Evolutionary conservation across 2,329 filamentous ascomycete genomes (phyloP).

Genomic region (Mycogone perniciosa): DNA sequence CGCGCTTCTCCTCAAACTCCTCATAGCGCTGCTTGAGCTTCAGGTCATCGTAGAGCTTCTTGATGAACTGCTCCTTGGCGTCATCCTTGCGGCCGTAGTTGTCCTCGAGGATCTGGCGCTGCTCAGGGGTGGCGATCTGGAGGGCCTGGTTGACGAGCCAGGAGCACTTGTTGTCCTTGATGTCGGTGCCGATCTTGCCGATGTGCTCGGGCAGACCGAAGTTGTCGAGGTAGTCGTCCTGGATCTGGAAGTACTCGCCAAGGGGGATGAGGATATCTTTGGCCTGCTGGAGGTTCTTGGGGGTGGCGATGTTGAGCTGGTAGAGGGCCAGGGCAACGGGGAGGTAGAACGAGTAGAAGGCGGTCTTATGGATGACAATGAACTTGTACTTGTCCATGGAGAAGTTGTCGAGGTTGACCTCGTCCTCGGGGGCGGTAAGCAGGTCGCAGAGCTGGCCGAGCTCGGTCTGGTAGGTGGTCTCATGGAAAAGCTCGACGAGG

Average conservation of each 20-base stretch:
- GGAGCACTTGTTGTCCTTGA: constrained; percentile 99
- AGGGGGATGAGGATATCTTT: constrained; percentile 92
- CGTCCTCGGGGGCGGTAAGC: constrained; percentile 90
- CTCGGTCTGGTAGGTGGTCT: constrained; percentile 89
- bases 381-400: constrained; percentile 91
- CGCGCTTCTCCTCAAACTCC: constrained; percentile 82
- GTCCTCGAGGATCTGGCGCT: constrained; percentile 79
- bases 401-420: constrained; percentile 91
- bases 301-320: constrained; percentile 77
- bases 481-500: constrained; percentile 92
- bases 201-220: constrained; percentile 89
- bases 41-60: constrained; percentile 82
- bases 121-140: constrained; percentile 70
- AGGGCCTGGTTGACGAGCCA: constrained; percentile 97
- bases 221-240: constrained; percentile 98
- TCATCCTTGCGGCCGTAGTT: constrained; percentile 93
- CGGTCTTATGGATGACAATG: constrained; percentile 99
- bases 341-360: constrained; percentile 98
- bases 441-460: constrained; percentile 91
- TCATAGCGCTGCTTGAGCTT: constrained; percentile 77
- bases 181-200: constrained; percentile 98
- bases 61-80: constrained; percentile 75
- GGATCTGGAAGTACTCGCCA: constrained; percentile 98
- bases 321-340: constrained; percentile 87
- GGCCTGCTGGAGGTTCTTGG: constrained; percentile 81